A percentile compares a stretch with the other conserved stretches of the same genome.
Conservation (phyloP, 2,329 filamentous ascomycete genomes). For the Magnaporthiopsis poae region DNA sequence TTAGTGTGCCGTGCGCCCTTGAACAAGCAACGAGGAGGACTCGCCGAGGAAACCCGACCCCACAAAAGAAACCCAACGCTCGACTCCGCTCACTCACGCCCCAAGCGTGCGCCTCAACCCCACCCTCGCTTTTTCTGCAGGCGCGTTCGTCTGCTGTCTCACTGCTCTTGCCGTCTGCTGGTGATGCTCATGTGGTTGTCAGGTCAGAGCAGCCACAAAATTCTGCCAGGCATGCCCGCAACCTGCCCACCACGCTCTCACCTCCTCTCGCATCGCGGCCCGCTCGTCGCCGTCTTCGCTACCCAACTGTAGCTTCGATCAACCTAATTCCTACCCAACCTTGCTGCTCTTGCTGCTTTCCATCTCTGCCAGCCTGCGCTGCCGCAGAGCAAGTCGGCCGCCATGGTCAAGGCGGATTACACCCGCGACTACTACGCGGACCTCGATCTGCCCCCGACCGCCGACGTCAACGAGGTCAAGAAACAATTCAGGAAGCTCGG, state of each 20-base stretch:
- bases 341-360: background rate
- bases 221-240: background rate
- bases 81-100: background rate
- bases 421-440: constrained; percentile 73
- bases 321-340: background rate
- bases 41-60: background rate
- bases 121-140: background rate
- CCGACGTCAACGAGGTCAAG: constrained; percentile 66
- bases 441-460: constrained; percentile 59
- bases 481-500: constrained; percentile 78
- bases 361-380: background rate
- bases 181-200: background rate
- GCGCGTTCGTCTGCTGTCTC: no score
- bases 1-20: no score
- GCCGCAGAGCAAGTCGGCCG: constrained; percentile 18
- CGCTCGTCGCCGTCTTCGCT: background rate
- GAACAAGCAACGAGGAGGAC: no score
- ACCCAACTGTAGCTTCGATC: background rate
- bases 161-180: background rate
- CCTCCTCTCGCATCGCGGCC: background rate
- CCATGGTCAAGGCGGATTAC: constrained; percentile 59
- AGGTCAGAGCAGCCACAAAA: no score
- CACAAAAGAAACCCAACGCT: background rate
- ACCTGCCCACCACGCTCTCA: background rate
- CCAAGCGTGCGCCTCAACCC: background rate